Conservation (phyloP, 2,329 filamentous ascomycete genomes). For the Lachnellula subtilissima region DNA sequence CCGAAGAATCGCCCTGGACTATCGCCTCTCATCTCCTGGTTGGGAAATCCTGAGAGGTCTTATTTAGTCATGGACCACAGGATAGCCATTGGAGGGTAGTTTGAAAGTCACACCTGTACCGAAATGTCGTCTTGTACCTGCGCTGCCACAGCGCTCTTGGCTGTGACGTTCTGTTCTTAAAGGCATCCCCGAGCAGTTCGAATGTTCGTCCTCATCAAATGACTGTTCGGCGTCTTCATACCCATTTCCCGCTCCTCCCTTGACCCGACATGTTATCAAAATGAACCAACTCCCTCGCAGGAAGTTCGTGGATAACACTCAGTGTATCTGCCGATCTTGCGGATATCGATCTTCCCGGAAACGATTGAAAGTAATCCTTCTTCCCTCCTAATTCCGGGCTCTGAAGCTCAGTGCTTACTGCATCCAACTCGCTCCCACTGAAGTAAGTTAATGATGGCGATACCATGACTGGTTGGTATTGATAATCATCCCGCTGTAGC, state of each 20-base stretch:
- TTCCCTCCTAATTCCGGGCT: background rate
- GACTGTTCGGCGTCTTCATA: background rate
- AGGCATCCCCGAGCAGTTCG: background rate
- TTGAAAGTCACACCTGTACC: no score
- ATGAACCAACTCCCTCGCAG: background rate
- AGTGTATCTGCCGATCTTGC: background rate
- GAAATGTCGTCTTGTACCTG: no score
- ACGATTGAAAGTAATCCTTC: background rate
- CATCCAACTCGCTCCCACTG: slow-evolving; percentile 5
- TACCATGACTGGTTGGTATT: background rate
- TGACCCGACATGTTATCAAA: background rate
- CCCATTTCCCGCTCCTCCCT: background rate
- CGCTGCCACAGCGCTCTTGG: background rate
- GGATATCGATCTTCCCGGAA: background rate
- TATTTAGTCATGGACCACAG: no score
- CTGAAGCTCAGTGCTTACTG: background rate
- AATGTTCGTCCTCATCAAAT: background rate
- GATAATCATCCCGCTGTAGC: background rate
- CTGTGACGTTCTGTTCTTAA: background rate
- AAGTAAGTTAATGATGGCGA: slow-evolving; percentile 1
- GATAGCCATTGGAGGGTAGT: no score
- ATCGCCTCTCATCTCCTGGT: no score
- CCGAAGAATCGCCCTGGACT: no score
- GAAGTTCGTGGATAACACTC: background rate
- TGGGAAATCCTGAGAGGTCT: no score